Base-by-base conservation (phyloP, 257 asterid species). In the Salvia hispanica region DNA sequence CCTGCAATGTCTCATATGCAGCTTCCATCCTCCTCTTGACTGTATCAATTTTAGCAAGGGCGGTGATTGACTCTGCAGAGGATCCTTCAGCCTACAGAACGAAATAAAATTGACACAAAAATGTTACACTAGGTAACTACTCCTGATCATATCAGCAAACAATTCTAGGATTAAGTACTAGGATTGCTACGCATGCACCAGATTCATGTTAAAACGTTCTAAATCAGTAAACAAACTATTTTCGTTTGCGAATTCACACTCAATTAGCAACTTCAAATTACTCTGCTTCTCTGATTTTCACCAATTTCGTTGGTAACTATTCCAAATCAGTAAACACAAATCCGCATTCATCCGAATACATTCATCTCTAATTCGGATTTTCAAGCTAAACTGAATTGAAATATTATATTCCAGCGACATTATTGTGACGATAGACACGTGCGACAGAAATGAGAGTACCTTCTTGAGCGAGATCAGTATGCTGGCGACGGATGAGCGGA, bases 11-110 rank as follows among this genome's bases (percentile, higher is more conserved):
- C 78, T 86, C 96, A 48, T 91, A 83, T 3, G 99, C 99, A 76
- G 97, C 84, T 80, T 94, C 97, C 99, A 91, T 94, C 83, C 96
- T 85, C 76, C 88, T 88, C 86, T 88, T 94, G 57, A 94, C 96
- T 28, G 96, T 87, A 82, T 94, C 99, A 62, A 94, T 90, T 79
- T 85, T 94, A 25, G 97, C 91, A 61, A 94, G 91, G 48, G 96
- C 88, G 7, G 95, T 82, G 50, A 94, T 84, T 43, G 96, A 88
- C 76, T 91, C 97, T 11, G 97, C 96, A 39, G 99, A 91, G 43
- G 96, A 86, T 75, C 95, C 99, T 84, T 93, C 97, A 6, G 96
- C 99, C 99, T 94, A 71, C 53, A 47, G 73, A 37, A 33, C 12
- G 59, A 69, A 73, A 66, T 28, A 44, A 54, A 66, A 6, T 54